Evolutionary conservation across 305 asterid genomes (phyloP).

Genomic region (Fraxinus xanthoxyloides): DNA sequence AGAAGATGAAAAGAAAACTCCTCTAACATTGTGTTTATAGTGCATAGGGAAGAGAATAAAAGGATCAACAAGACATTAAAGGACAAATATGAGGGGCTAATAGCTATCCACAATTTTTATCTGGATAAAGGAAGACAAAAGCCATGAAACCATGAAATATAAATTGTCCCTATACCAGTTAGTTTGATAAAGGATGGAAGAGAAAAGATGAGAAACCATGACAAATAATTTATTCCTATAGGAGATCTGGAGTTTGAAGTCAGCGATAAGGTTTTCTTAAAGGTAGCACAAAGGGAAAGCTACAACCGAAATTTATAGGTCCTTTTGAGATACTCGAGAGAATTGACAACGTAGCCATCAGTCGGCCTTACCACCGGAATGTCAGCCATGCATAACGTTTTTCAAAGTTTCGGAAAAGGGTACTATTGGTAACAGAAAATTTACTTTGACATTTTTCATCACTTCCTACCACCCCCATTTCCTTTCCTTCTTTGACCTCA

Average conservation of each 20-base stretch:
- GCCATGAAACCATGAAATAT: neutral
- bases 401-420: neutral
- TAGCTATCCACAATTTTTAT: conserved; percentile 14
- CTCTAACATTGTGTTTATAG: neutral
- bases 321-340: neutral
- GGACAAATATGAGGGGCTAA: neutral
- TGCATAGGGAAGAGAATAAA: conserved; percentile 1
- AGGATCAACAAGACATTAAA: conserved; percentile 3
- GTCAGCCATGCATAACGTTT: too few relatives aligned
- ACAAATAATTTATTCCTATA: neutral
- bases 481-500: neutral
- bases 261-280: neutral
- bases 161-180: neutral
- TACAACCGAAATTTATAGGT: neutral
- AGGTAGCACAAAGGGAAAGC: neutral
- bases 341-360: neutral
- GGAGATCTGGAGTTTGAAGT: neutral
- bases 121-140: neutral
- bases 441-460: neutral
- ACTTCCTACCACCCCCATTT: neutral
- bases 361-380: neutral
- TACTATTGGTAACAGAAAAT: neutral
- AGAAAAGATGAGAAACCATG: neutral
- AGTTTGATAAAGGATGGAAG: neutral
- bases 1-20: conserved; percentile 1